Base-by-base conservation (phyloP, 2,329 filamentous ascomycete species). In the Trichoderma endophyticum region DNA sequence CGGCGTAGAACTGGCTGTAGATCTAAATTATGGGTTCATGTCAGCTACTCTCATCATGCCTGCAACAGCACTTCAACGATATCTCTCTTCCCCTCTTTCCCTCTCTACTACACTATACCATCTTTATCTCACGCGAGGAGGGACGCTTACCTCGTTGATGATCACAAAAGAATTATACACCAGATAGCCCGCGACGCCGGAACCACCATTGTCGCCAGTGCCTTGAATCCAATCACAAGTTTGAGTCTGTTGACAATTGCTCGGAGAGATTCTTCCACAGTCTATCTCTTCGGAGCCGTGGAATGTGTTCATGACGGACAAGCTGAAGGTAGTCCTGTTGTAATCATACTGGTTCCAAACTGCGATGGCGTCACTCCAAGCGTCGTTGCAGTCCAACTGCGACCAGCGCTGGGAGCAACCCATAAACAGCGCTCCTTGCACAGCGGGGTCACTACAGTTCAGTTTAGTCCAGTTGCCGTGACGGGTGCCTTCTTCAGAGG, bases 131-230 rank as follows among this genome's bases (percentile, higher is more conserved):
- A 8, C 24, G 6, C 14, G 24, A 63, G 60, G 15, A 34, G 24
- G 11, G 24, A 28, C 15, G 21, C 61, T 64, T 30, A 64, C 26
- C 39, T 24, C 8, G 61, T 79, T 76, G 54, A 79, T 74, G 11
- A 48, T 54, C 11, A 76, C 63, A 8, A 79, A 61, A 14, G 78
- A 79, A 70, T 76, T 76, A 76, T 76, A 78, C 65, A 78, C 76
- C 18, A 74, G 18, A 15, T 72, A 36, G 11, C 68, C 76, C 15
- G 75, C 77, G 5, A 75, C 67, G 1, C 76, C 75, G 15, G 30
- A 51, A 43, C 8, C 39, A 32, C 34, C 61, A 6, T 12, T 51
- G 11, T 15, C 11, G 12, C 28, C 18, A 11, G 18, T 14, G n/a
- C 36, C 39, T 21, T 32, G 8, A 64, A 64, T 21, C 4, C 1